Conservation (phyloP, 2,329 filamentous ascomycete species). For the Phoma sp. region DNA sequence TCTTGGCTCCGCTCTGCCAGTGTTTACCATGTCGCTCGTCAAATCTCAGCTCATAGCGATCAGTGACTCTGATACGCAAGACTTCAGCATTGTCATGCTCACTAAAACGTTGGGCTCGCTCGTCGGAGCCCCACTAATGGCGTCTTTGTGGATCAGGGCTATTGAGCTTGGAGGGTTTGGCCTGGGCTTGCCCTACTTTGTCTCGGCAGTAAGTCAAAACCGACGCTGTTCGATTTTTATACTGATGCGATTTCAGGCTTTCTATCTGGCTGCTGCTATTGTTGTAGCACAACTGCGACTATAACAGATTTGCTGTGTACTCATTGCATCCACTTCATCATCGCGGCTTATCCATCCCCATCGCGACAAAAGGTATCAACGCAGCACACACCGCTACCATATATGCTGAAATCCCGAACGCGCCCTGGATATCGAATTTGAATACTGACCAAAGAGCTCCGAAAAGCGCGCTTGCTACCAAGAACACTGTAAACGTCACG, state of each 20-base stretch:
- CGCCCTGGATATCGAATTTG: too few relatives aligned
- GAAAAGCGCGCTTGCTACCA: too few relatives aligned
- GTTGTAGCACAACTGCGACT: neutral
- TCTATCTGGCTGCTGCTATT: neutral
- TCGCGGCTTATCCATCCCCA: too few relatives aligned
- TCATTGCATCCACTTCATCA: too few relatives aligned
- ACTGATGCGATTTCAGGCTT: neutral
- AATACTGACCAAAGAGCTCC: too few relatives aligned
- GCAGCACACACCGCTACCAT: too few relatives aligned
- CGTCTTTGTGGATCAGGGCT: slow-evolving; percentile 44
- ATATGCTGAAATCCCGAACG: too few relatives aligned
- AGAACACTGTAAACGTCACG: too few relatives aligned
- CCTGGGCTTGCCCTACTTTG: slow-evolving; percentile 45
- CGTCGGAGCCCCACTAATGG: slow-evolving; percentile 47
- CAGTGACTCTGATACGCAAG: slow-evolving; percentile 35
- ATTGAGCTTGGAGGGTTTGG: slow-evolving; percentile 43
- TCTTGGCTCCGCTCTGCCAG: slow-evolving; percentile 47
- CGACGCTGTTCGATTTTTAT: neutral
- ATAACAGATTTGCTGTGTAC: too few relatives aligned
- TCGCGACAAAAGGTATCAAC: too few relatives aligned
- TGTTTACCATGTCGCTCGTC: slow-evolving; percentile 49
- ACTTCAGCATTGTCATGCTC: slow-evolving; percentile 49
- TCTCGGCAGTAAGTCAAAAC: slow-evolving; percentile 39
- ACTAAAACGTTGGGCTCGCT: slow-evolving; percentile 45
- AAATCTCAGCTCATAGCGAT: slow-evolving; percentile 43